Conservation (phyloP, 257 asterid species). For the Solanum medicagineum region DNA sequence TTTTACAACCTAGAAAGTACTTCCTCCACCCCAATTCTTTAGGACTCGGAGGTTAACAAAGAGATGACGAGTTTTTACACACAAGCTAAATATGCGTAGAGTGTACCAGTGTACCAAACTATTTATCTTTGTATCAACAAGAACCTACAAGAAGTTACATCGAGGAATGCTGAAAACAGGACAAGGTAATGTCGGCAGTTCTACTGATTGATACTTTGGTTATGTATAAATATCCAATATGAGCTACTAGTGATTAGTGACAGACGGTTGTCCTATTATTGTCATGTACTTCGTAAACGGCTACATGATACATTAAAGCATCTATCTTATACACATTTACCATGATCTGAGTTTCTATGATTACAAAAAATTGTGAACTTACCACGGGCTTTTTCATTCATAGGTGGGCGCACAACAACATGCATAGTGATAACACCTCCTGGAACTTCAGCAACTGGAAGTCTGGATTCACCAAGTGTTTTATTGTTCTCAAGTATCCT, state of each 20-base stretch:
- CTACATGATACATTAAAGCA: not conserved
- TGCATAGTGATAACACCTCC: constrained; percentile 87
- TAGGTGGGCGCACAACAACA: constrained; percentile 71
- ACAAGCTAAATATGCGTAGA: not conserved
- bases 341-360: not conserved
- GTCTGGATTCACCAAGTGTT: constrained; percentile 67
- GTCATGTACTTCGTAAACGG: not conserved
- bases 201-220: not conserved
- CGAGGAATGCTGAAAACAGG: not conserved
- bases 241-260: not conserved
- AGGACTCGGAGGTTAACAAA: not conserved
- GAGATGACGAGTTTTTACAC: not conserved
- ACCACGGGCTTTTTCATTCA: constrained; percentile 61
- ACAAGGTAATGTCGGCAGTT: not conserved
- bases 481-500: constrained; percentile 74
- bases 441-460: constrained; percentile 74
- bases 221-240: not conserved
- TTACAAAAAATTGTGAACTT: not conserved
- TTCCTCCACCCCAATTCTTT: not conserved
- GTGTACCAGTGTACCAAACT: not conserved
- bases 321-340: not conserved
- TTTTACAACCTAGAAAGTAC: not conserved
- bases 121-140: not conserved
- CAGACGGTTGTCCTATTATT: not conserved
- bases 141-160: not conserved